A percentile compares a stretch with the other conserved stretches of the same genome.
Evolutionary conservation across 495 filamentous ascomycete species (phyloP).

Genomic region (Penicillium manginii): DNA sequence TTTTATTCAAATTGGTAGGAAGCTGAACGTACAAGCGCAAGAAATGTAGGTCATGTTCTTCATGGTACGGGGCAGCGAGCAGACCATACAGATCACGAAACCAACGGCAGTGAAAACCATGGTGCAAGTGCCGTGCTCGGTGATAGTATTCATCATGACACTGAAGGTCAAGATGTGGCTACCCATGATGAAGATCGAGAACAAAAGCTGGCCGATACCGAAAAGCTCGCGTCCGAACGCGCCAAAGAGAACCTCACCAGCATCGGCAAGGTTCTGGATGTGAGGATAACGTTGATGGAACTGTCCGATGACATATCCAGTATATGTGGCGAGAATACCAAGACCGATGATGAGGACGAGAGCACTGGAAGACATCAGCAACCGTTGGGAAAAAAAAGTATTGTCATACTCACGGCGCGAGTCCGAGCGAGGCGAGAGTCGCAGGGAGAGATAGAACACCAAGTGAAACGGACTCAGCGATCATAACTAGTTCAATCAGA

Average conservation of each 20-base stretch:
- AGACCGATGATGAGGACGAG: constrained; percentile 59
- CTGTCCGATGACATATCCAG: constrained; percentile 38
- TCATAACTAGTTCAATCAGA: constrained; percentile 46
- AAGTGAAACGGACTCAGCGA: constrained; percentile 67
- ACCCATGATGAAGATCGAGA: constrained; percentile 74
- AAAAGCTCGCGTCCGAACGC: constrained; percentile 64
- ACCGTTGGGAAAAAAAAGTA: not conserved
- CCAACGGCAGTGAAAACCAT: constrained; percentile 69
- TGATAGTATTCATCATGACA: constrained; percentile 69
- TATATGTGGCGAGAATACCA: constrained; percentile 64
- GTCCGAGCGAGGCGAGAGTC: constrained; percentile 61
- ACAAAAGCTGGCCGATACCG: constrained; percentile 62
- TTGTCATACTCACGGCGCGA: constrained; percentile 41
- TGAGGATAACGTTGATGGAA: constrained; percentile 43
- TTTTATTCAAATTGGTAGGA: not conserved
- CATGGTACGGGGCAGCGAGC: constrained; percentile 67
- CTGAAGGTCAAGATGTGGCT: constrained; percentile 71
- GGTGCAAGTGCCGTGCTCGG: constrained; percentile 66
- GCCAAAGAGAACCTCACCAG: constrained; percentile 68
- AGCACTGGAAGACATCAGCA: constrained; percentile 10
- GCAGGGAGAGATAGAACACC: constrained; percentile 63
- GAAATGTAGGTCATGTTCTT: constrained; percentile 63
- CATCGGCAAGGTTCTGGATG: constrained; percentile 76
- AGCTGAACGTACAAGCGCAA: constrained; percentile 48
- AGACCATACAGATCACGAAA: constrained; percentile 61